Conservation (phyloP, 805 yeast species). For the Komagataella mondaviorum region DNA sequence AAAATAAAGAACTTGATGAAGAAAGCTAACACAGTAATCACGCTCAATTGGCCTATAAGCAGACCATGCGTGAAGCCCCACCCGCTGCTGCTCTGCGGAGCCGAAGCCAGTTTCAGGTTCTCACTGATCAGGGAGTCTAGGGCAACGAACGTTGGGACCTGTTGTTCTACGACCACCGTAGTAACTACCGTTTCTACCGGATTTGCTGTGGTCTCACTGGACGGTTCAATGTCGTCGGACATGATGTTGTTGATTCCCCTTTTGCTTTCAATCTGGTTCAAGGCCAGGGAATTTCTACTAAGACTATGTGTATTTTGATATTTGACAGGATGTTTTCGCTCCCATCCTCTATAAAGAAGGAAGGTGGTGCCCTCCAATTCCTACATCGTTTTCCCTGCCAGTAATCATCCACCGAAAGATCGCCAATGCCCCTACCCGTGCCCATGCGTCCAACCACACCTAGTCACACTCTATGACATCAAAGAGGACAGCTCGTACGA, state of each 20-base stretch:
- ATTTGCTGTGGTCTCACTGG: slow-evolving; percentile 3
- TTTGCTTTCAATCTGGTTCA: not conserved
- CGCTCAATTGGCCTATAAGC: slow-evolving; percentile 61
- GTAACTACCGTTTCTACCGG: slow-evolving; percentile 1
- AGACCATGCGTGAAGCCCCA: slow-evolving; percentile 77
- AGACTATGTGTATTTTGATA: not conserved
- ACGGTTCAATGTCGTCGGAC: not conserved
- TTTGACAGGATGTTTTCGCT: not conserved
- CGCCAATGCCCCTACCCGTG: not conserved
- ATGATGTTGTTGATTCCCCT: not conserved
- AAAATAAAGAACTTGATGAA: slow-evolving; percentile 69
- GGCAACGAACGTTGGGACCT: not conserved
- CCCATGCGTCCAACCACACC: not conserved
- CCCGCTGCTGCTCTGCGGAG: not conserved
- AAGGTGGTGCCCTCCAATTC: no score
- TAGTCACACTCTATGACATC: not conserved
- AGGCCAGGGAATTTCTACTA: not conserved
- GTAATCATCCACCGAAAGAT: not conserved
- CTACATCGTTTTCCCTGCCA: not conserved
- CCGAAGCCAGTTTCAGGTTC: not conserved
- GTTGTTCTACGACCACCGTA: not conserved
- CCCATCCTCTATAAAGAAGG: not conserved
- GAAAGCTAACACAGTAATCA: slow-evolving; percentile 44
- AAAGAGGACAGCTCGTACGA: not conserved
- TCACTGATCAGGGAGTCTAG: not conserved